These are phyloP conservation scores for Amphicarpaea edgeworthii DNA, from an alignment of 306 rosid genomes.

Conservation along the genomic window DNA sequence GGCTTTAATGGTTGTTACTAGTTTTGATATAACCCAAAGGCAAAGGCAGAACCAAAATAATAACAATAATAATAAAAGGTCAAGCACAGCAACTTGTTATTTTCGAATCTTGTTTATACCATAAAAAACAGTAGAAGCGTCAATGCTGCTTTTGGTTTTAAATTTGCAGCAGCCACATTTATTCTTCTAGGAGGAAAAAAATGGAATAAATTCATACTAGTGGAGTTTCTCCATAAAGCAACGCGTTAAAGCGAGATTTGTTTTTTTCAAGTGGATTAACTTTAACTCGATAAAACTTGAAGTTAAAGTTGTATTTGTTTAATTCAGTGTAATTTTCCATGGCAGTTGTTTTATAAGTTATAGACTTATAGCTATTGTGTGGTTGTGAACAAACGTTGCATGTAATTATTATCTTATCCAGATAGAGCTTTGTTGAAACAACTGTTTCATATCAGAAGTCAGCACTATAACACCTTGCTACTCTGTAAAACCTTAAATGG, in stretches of 20 bases:
- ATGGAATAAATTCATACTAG: neutral
- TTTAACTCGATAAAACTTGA: neutral
- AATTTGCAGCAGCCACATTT: neutral
- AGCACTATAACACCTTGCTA: neutral
- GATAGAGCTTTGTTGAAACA: constrained; percentile 13
- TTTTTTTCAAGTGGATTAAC: neutral
- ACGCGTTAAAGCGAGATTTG: neutral
- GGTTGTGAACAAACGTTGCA: constrained; percentile 31
- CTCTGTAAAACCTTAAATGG: constrained; percentile 56
- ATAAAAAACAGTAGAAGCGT: neutral
- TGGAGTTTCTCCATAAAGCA: constrained; percentile 33
- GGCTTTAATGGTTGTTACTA: constrained; percentile 2
- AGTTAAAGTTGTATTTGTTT: neutral
- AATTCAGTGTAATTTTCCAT: neutral
- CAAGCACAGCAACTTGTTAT: constrained; percentile 19
- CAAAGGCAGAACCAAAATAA: neutral
- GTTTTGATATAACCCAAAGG: constrained; percentile 18
- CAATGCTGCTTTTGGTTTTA: neutral
- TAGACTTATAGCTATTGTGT: neutral
- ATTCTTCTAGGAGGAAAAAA: neutral
- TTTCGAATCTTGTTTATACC: constrained; percentile 8
- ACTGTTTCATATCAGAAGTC: constrained; percentile 39
- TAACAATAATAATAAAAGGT: neutral
- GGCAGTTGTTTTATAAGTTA: neutral
- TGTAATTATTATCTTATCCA: constrained; percentile 50